Evolutionary conservation across 2,329 filamentous ascomycete species (phyloP).

Genomic region (Rugonectria rugulosa): DNA sequence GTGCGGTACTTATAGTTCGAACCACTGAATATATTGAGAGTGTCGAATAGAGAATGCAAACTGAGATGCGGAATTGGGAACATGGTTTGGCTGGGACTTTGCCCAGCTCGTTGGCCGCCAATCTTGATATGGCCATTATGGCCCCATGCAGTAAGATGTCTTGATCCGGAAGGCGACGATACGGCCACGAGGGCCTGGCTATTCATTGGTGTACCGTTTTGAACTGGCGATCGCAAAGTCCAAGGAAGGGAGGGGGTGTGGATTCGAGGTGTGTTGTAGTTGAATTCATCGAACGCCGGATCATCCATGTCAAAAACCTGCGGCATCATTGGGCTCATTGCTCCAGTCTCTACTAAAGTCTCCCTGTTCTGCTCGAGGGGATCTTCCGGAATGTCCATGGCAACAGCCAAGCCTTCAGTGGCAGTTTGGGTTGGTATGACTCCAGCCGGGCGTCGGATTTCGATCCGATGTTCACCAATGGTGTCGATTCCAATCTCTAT

Average conservation of each 20-base stretch:
- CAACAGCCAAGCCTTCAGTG: not conserved
- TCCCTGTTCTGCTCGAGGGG: too few relatives aligned
- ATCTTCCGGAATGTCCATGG: not conserved
- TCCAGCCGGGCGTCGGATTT: not conserved
- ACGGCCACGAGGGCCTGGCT: not conserved
- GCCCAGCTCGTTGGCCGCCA: not conserved
- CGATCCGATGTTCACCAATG: not conserved
- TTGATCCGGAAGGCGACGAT: too few relatives aligned
- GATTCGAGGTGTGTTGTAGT: not conserved
- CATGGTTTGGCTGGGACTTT: too few relatives aligned
- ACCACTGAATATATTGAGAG: too few relatives aligned
- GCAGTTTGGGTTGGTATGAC: not conserved
- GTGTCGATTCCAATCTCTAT: not conserved
- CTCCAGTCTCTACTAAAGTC: too few relatives aligned
- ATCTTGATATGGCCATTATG: not conserved
- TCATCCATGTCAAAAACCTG: not conserved
- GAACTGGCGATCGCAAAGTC: not conserved
- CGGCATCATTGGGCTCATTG: too few relatives aligned
- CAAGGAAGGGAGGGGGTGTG: not conserved
- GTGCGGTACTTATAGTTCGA: too few relatives aligned
- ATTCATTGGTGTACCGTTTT: not conserved
- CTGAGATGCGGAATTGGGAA: too few relatives aligned
- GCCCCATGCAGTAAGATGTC: not conserved
- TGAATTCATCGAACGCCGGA: not conserved
- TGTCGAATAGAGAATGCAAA: too few relatives aligned